Evolutionary conservation across 805 yeast genomes (phyloP).

Genomic region (Teunomyces barrocoloradensis): DNA sequence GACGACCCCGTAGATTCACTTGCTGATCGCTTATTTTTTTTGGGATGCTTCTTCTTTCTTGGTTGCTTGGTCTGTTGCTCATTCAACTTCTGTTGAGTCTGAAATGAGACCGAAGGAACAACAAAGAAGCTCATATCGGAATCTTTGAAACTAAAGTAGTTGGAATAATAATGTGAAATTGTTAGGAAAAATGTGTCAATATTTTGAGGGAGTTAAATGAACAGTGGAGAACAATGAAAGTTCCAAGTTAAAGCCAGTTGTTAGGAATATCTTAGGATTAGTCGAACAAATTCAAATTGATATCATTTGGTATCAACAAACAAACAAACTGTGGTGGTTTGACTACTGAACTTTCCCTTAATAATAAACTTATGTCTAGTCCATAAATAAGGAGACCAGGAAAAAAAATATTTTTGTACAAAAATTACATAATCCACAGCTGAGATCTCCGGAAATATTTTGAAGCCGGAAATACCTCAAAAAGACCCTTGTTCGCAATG

Average conservation of each 20-base stretch:
- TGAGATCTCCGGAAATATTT: no score
- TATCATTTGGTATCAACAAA: not conserved
- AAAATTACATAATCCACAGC: not conserved
- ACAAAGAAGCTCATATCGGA: conserved; percentile 34
- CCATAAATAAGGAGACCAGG: not conserved
- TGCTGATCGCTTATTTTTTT: not conserved
- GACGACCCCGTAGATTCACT: not conserved
- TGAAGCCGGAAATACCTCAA: not conserved
- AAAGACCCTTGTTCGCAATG: not conserved
- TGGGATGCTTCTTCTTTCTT: conserved; percentile 10
- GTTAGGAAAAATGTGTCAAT: not conserved
- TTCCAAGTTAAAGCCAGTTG: not conserved
- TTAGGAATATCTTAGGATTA: not conserved
- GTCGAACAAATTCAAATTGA: not conserved
- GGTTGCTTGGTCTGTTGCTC: conserved; percentile 14
- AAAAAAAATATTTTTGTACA: not conserved
- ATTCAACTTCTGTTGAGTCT: conserved; percentile 37
- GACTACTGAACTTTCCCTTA: not conserved
- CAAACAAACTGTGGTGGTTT: not conserved
- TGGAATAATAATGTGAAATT: not conserved
- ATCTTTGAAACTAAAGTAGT: not conserved
- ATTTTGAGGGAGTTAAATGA: not conserved
- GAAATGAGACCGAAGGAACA: conserved; percentile 41
- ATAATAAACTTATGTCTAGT: not conserved
- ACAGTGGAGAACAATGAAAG: not conserved